Evolutionary conservation across 2,329 filamentous ascomycete species (phyloP), one percentile per base, ranked within the genome.

Genomic region (Aspergillus ustus): DNA sequence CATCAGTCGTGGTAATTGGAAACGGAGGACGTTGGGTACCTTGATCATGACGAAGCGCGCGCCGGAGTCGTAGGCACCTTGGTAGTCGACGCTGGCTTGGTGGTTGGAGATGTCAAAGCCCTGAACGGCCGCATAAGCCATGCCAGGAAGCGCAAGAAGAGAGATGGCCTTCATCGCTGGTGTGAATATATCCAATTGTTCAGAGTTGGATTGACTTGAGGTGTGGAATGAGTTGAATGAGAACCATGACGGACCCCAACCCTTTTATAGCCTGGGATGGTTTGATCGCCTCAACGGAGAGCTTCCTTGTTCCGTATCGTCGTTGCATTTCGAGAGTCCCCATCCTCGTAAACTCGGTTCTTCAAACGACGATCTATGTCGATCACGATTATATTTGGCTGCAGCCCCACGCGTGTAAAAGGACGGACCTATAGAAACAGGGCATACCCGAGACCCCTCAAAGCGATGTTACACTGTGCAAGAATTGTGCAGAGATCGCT

Each of bases 21-120:
- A 15, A 25, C 25, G 28, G 15, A 29, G 31, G 51, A 34, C 11
- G 31, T 6, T 7, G n/a, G 11, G 31, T 43, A 71, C 73, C 69
- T 75, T 75, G 66, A 75, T 75, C 43, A 75, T 74, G 57, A 74
- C 72, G 46, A 75, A 75, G 8, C 73, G 69, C 15, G 73, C 73
- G 37, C 73, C 73, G 4, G 67, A 49, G 11, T 25, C 52, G 44
- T 75, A 73, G 4, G 73, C 73, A 29, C 62, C 67, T 3, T 65
- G 61, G 34, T 70, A 75, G 64, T 74, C 61, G 8, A 75, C 71
- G 20, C 6, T 66, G 22, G 63, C 45, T 48, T 75, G 73, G 29
- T 71, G 74, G 63, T 66, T 57, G 20, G 72, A 74, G 59, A 75
- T 74, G 56, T 75, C 73, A 52, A 75, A 75, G 31, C 73, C 73